Evolutionary conservation across 306 rosid genomes (phyloP).

Genomic region (Carpinus viminea): DNA sequence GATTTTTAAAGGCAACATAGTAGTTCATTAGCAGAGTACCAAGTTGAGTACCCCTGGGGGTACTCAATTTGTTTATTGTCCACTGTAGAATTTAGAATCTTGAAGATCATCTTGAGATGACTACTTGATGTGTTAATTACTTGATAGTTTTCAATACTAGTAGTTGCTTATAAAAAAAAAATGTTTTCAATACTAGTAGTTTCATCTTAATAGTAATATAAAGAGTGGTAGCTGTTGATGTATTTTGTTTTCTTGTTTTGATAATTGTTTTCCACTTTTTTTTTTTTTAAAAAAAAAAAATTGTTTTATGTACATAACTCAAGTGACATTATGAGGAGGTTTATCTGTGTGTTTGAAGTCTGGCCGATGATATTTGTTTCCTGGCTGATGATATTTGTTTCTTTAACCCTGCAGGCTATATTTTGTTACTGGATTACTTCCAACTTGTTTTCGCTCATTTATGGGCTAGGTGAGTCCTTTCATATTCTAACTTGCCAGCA

Average conservation of each 20-base stretch:
- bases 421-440: slow-evolving; percentile 95
- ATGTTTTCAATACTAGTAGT: background rate
- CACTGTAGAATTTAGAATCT: background rate
- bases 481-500: slow-evolving; percentile 19
- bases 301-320: background rate
- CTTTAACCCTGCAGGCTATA: slow-evolving; percentile 68
- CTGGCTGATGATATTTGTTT: slow-evolving; percentile 18
- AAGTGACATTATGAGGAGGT: background rate
- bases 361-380: slow-evolving; percentile 18
- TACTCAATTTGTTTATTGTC: background rate
- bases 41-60: background rate
- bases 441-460: slow-evolving; percentile 68
- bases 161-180: background rate
- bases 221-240: background rate
- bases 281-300: background rate
- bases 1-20: background rate
- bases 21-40: background rate
- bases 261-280: background rate
- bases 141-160: background rate
- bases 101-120: slow-evolving; percentile 1
- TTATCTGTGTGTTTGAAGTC: background rate
- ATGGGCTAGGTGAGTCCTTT: slow-evolving; percentile 74
- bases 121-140: background rate
- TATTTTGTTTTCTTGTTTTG: background rate
- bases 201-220: background rate